These are phyloP conservation scores for Pseudopithomyces maydicus DNA, from an alignment of 2,329 filamentous ascomycete species.

Conservation along the genomic window DNA sequence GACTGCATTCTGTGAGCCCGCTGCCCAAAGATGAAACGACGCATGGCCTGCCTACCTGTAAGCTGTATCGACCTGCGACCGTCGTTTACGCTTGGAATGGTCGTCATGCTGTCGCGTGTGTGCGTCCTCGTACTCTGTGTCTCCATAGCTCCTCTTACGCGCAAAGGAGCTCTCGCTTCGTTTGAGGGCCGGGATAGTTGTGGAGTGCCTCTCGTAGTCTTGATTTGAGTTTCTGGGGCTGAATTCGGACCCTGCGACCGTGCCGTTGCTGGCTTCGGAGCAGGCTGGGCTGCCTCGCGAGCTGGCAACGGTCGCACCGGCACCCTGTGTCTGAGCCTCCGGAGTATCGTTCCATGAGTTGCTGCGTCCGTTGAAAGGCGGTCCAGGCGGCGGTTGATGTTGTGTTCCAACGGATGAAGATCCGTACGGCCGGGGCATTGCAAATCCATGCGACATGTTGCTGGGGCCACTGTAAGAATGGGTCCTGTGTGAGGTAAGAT, in stretches of 20 bases:
- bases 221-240: constrained; percentile 29
- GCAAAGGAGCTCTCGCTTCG: constrained; percentile 39
- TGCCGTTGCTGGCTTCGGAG: constrained; percentile 42
- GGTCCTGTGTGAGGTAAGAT: constrained; percentile 19
- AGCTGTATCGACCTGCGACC: constrained; percentile 40
- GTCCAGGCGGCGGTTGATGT: constrained; percentile 28
- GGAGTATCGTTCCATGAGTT: constrained; percentile 29
- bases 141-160: constrained; percentile 45
- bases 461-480: constrained; percentile 28
- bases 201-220: constrained; percentile 14
- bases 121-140: constrained; percentile 38
- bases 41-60: constrained; percentile 42
- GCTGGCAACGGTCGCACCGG: constrained; percentile 21
- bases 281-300: constrained; percentile 34
- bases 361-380: constrained; percentile 19
- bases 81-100: constrained; percentile 42
- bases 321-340: constrained; percentile 13
- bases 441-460: constrained; percentile 15
- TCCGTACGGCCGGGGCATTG: constrained; percentile 29
- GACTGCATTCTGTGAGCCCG: too few species aligned
- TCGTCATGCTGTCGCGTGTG: constrained; percentile 43
- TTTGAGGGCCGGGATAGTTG: constrained; percentile 23
- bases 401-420: constrained; percentile 26
- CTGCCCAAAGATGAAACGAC: background rate
- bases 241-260: constrained; percentile 42